These are phyloP conservation scores for Metschnikowia matae DNA, from an alignment of 805 yeast genomes.

Conservation along the genomic window DNA sequence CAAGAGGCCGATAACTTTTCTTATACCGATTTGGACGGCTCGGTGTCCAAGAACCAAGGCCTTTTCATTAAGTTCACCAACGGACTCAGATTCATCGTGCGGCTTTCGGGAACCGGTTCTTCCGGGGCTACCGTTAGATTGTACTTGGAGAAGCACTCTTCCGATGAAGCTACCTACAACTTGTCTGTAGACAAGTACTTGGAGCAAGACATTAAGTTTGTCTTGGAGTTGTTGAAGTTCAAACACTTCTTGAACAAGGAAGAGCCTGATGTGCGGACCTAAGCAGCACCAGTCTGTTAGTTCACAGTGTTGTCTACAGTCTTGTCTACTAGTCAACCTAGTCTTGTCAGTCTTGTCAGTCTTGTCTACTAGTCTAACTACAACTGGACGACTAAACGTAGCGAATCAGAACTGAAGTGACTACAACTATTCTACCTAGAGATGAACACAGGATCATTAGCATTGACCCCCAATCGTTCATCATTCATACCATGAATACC, in stretches of 20 bases:
- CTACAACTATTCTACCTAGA: too few species aligned
- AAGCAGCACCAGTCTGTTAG: constrained; percentile 9
- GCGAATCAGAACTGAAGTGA: too few species aligned
- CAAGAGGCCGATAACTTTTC: constrained; percentile 81
- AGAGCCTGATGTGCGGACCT: constrained; percentile 88
- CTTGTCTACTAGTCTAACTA: too few species aligned
- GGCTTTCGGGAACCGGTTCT: constrained; percentile 96
- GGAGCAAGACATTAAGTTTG: constrained; percentile 54
- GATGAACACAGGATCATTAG: too few species aligned
- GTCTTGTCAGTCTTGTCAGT: too few species aligned
- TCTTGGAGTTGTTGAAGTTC: constrained; percentile 66
- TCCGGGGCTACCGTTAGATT: constrained; percentile 96
- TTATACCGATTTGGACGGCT: constrained; percentile 92
- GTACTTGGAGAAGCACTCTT: constrained; percentile 79
- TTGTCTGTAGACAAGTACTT: constrained; percentile 65
- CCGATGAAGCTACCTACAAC: constrained; percentile 48
- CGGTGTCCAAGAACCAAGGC: constrained; percentile 85
- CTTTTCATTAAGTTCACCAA: constrained; percentile 73
- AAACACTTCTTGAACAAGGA: constrained; percentile 72
- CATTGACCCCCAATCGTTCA: background rate
- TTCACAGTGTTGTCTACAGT: too few species aligned
- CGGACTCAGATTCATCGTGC: constrained; percentile 81
- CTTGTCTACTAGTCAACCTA: too few species aligned
- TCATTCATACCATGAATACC: too few species aligned
- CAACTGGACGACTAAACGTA: too few species aligned